A percentile compares a stretch with the other conserved stretches of the same genome.
These are phyloP conservation scores for Boletus semigastroideus DNA, from an alignment of 1,284 basidiomycete species.

Conservation along the genomic window DNA sequence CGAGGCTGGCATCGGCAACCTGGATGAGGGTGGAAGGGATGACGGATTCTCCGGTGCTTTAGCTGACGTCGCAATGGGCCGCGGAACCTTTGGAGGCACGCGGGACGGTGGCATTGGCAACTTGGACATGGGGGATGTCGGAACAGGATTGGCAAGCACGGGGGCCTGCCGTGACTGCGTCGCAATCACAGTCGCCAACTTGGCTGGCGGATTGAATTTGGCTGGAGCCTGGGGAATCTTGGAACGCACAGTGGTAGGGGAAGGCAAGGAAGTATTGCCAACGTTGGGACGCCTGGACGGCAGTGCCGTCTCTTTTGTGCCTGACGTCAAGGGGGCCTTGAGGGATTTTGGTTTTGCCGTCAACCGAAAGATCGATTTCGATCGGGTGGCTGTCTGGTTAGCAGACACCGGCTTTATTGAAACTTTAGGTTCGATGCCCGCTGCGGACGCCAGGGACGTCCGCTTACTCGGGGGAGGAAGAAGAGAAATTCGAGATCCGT, in stretches of 20 bases:
- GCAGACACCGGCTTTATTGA: conserved; percentile 2
- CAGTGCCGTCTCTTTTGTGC: neutral
- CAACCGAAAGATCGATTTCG: conserved; percentile 33
- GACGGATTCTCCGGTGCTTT: conserved; percentile 5
- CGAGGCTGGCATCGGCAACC: conserved; percentile 27
- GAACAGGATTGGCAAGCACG: neutral
- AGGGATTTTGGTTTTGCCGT: conserved; percentile 27
- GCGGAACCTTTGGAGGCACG: conserved; percentile 11
- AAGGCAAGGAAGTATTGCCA: conserved; percentile 7
- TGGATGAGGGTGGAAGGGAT: conserved; percentile 12
- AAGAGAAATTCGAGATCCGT: conserved; percentile 24
- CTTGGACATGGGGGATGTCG: conserved; percentile 15
- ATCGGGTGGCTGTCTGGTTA: conserved; percentile 6
- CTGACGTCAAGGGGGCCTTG: conserved; percentile 16
- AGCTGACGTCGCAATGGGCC: neutral
- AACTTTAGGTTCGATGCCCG: conserved; percentile 19
- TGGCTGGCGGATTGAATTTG: conserved; percentile 31
- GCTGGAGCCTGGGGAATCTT: conserved; percentile 27
- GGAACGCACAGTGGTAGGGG: conserved; percentile 11
- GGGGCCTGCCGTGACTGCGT: conserved; percentile 21
- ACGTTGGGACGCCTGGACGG: conserved; percentile 16
- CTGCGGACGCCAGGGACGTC: conserved; percentile 26
- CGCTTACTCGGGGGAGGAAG: conserved; percentile 27
- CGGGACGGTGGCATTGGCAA: conserved; percentile 23
- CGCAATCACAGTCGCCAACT: conserved; percentile 31